Percentiles rank a stretch among this genome's conserved stretches.
Conservation (phyloP, 306 rosid species). For the Argentina anserina region DNA sequence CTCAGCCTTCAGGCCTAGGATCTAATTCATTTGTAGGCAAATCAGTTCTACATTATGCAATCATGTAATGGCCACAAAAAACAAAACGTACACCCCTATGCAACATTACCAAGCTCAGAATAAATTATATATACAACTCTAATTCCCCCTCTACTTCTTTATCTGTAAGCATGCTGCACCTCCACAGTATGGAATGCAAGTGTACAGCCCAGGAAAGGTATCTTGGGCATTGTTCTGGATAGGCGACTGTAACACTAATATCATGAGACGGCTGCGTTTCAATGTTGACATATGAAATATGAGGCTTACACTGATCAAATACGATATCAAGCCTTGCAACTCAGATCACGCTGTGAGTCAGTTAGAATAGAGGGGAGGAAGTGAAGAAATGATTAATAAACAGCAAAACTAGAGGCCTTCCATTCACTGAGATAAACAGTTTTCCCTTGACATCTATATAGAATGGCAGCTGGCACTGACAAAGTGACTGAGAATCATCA, state of each 20-base stretch:
- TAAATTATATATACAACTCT: neutral
- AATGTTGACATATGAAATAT: neutral
- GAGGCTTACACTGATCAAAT: neutral
- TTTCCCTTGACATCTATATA: slow-evolving; percentile 49
- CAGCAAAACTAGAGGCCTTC: slow-evolving; percentile 33
- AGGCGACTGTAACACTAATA: too few species aligned
- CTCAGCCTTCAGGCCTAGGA: neutral
- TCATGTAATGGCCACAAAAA: neutral
- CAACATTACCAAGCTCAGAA: neutral
- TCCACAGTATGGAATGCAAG: neutral
- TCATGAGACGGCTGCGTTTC: neutral
- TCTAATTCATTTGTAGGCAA: neutral
- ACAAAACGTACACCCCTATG: neutral
- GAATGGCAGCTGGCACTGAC: slow-evolving; percentile 11
- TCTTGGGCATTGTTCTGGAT: neutral
- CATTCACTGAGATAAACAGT: slow-evolving; percentile 55
- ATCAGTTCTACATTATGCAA: neutral
- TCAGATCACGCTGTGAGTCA: neutral
- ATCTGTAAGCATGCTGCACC: neutral
- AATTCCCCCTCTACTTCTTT: neutral
- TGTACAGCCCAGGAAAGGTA: neutral
- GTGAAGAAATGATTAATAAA: neutral
- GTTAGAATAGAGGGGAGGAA: neutral
- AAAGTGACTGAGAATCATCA: slow-evolving; percentile 32
- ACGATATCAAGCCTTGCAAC: neutral